These are phyloP conservation scores for Eucalyptus tenuipes DNA, from an alignment of 345 rosid genomes.

Conservation along the genomic window DNA sequence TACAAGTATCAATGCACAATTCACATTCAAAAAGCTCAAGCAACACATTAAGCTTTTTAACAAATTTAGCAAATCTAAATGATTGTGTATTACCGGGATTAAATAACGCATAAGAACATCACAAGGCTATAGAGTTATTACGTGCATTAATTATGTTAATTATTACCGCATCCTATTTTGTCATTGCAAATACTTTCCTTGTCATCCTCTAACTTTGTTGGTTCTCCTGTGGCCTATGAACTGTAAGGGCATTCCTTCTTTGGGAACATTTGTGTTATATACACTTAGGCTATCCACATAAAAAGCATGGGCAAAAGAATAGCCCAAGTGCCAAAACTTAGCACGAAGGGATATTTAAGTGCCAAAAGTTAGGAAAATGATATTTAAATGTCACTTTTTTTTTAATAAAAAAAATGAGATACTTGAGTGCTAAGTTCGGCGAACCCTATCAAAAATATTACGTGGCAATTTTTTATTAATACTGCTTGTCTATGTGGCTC, in stretches of 20 bases:
- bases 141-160: not conserved
- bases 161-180: fast-evolving
- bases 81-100: not conserved
- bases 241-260: fast-evolving
- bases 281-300: not conserved
- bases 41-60: not conserved
- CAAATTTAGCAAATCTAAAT: not conserved
- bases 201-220: not conserved
- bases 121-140: not conserved
- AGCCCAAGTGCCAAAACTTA: fast-evolving
- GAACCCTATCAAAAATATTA: fast-evolving
- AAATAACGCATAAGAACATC: not conserved
- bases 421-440: too few relatives aligned
- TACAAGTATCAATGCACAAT: not conserved
- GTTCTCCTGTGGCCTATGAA: not conserved
- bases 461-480: too few relatives aligned
- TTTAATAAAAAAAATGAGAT: too few relatives aligned
- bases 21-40: not conserved
- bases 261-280: not conserved
- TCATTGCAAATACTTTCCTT: not conserved
- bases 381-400: too few relatives aligned
- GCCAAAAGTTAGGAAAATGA: too few relatives aligned
- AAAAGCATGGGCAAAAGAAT: too few relatives aligned
- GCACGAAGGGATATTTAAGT: fast-evolving
- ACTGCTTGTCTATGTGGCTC: too few relatives aligned